These are phyloP conservation scores for Lyophyllum semitale DNA, from an alignment of 768 basidiomycete species.

Conservation along the genomic window DNA sequence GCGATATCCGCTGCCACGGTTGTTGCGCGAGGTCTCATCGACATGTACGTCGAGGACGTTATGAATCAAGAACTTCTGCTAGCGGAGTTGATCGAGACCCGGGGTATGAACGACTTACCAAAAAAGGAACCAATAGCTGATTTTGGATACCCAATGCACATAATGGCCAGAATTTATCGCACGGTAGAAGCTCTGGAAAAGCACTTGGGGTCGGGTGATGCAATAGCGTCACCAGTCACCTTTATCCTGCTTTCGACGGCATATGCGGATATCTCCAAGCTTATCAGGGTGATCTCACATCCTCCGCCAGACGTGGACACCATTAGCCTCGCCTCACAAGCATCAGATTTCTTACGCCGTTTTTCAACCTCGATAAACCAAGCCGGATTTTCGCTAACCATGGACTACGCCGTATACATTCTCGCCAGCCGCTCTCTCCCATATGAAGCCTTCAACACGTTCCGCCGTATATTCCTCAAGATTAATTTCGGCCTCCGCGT, in stretches of 20 bases:
- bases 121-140: neutral
- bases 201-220: neutral
- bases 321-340: conserved; percentile 16
- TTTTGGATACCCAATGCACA: neutral
- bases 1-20: conserved; percentile 30
- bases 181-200: neutral
- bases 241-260: conserved; percentile 2
- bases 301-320: conserved; percentile 11
- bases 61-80: conserved; percentile 25
- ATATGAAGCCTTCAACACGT: conserved; percentile 39
- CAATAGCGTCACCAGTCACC: conserved; percentile 2
- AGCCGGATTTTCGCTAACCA: conserved; percentile 29
- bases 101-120: conserved; percentile 7
- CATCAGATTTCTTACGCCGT: conserved; percentile 20
- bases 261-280: conserved; percentile 10
- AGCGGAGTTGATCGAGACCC: conserved; percentile 10
- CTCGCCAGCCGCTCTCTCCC: conserved; percentile 25
- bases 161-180: neutral
- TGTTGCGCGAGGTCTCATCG: conserved; percentile 33
- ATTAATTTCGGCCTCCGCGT: conserved; percentile 24
- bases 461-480: conserved; percentile 36
- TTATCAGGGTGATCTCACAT: conserved; percentile 21
- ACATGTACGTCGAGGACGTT: conserved; percentile 31
- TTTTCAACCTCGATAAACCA: conserved; percentile 31
- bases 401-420: conserved; percentile 29